These are phyloP conservation scores for Westerdykella ornata DNA, from an alignment of 2,329 filamentous ascomycete genomes.

Conservation along the genomic window DNA sequence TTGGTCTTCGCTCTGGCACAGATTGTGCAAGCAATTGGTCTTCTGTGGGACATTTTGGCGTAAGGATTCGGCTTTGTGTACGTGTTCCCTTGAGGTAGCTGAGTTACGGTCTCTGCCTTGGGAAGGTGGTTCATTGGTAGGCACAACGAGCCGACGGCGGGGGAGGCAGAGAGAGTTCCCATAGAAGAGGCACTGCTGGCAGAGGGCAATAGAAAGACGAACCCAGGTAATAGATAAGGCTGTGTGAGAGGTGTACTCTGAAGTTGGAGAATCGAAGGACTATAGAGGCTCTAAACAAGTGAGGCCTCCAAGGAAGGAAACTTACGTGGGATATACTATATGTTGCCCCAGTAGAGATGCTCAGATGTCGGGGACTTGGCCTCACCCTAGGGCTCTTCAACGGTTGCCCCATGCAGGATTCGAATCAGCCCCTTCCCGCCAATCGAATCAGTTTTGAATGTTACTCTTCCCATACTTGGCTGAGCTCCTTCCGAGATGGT, in stretches of 20 bases:
- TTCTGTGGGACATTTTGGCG: constrained; percentile 25
- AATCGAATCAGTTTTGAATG: constrained; percentile 14
- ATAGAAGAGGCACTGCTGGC: neutral
- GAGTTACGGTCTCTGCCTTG: constrained; percentile 11
- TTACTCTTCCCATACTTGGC: constrained; percentile 13
- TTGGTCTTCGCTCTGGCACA: constrained; percentile 37
- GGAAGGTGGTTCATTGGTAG: constrained; percentile 14
- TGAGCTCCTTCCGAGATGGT: constrained; percentile 17
- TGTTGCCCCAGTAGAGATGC: constrained; percentile 5
- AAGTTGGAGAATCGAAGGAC: constrained; percentile 1
- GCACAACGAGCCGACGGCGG: neutral
- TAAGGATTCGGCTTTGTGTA: constrained; percentile 16
- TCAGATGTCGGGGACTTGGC: constrained; percentile 15
- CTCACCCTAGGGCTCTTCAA: constrained; percentile 12
- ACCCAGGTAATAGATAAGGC: too few relatives aligned
- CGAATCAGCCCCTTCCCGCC: constrained; percentile 12
- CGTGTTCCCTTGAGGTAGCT: neutral
- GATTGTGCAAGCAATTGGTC: constrained; percentile 36
- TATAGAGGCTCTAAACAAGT: constrained; percentile 3
- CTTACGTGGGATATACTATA: constrained; percentile 23
- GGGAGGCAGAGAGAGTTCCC: constrained; percentile 3
- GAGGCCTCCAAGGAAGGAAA: constrained; percentile 6
- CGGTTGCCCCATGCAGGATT: constrained; percentile 24
- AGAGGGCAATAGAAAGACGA: constrained; percentile 6
- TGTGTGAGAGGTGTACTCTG: too few relatives aligned